Percentiles rank a stretch among this genome's conserved stretches.
These are phyloP conservation scores for Curvularia spicifera DNA, from an alignment of 2,329 filamentous ascomycete genomes.

Conservation along the genomic window DNA sequence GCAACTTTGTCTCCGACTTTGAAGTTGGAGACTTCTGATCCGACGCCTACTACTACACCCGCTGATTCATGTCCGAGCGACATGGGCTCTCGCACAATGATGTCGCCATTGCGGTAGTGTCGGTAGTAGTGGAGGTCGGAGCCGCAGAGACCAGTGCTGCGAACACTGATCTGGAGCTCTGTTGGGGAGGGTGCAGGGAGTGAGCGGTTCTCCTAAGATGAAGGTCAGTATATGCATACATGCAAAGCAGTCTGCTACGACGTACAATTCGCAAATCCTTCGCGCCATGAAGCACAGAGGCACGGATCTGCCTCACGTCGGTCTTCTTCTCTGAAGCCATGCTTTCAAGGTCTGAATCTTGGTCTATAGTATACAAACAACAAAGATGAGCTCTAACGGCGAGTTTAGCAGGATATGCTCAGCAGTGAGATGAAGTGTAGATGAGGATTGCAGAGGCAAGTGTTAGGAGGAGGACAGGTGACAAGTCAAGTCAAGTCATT, in stretches of 20 bases:
- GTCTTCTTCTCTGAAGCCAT: slow-evolving; percentile 33
- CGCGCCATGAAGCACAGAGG: slow-evolving; percentile 65
- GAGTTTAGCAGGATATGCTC: neutral
- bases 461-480: neutral
- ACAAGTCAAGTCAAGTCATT: slow-evolving; percentile 11
- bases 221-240: neutral
- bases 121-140: slow-evolving; percentile 84
- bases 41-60: slow-evolving; percentile 76
- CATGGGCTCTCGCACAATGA: slow-evolving; percentile 80
- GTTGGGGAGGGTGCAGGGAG: slow-evolving; percentile 55
- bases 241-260: neutral
- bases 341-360: neutral
- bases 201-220: slow-evolving; percentile 60
- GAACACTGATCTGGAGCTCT: slow-evolving; percentile 70
- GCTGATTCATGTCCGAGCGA: slow-evolving; percentile 80
- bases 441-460: neutral
- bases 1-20: slow-evolving; percentile 81
- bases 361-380: neutral
- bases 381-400: neutral
- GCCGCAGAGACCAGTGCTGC: slow-evolving; percentile 72
- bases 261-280: slow-evolving; percentile 66
- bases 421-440: neutral
- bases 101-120: slow-evolving; percentile 86
- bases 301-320: slow-evolving; percentile 51
- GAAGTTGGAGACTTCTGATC: slow-evolving; percentile 67